A percentile compares a stretch with the other conserved stretches of the same genome.
Conservation (phyloP, 345 rosid species). For the Salix udensis region DNA sequence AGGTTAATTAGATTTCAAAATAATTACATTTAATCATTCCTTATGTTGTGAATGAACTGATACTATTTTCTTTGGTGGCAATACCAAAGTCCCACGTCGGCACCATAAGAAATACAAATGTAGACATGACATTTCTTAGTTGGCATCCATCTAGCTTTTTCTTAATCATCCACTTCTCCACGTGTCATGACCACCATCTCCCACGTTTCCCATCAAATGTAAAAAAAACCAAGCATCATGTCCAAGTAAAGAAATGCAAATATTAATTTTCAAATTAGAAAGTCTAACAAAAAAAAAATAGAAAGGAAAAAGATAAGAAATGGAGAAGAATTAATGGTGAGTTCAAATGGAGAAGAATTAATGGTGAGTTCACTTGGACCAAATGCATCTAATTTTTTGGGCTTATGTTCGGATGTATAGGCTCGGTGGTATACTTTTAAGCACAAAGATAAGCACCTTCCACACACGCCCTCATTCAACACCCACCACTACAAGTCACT, state of each 20-base stretch:
- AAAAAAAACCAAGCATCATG: too few species aligned
- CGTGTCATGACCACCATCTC: background rate
- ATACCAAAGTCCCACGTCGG: constrained; percentile 1
- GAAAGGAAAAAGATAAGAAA: background rate
- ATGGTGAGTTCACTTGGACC: constrained; percentile 7
- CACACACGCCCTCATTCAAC: constrained; percentile 4
- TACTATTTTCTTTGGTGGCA: background rate
- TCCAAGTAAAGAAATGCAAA: too few species aligned
- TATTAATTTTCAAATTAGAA: background rate
- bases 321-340: background rate
- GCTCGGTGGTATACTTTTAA: constrained; percentile 33
- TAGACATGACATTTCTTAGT: background rate
- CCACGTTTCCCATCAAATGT: too few species aligned
- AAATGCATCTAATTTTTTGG: constrained; percentile 20
- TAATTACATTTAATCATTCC: too few species aligned
- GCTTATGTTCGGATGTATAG: constrained; percentile 14
- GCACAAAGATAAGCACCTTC: constrained; percentile 25
- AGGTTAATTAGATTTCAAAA: too few species aligned
- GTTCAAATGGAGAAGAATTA: background rate
- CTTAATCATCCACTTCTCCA: constrained; percentile 6
- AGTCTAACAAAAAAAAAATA: background rate
- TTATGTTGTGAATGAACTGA: too few species aligned
- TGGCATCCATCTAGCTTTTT: background rate
- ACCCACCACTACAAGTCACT: constrained; percentile 18
- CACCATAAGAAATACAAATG: background rate